Evolutionary conservation across 768 basidiomycete genomes (phyloP).

Genomic region (Lactarius deliciosus): DNA sequence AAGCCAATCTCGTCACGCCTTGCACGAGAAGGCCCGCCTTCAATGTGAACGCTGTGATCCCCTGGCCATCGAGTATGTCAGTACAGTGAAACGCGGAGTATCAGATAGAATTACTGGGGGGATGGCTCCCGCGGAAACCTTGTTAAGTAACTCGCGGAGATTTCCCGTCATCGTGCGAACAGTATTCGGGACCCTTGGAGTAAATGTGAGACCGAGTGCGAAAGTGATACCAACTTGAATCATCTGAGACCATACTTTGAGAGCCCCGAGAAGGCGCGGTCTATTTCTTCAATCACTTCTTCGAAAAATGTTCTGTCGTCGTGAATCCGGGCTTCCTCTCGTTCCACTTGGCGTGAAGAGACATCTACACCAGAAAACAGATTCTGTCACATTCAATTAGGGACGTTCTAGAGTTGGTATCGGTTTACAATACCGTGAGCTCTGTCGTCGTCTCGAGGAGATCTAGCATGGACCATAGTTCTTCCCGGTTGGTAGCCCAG

Average conservation of each 20-base stretch:
- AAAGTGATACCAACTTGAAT: not conserved
- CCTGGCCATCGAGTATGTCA: slow-evolving; percentile 14
- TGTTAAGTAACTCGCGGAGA: slow-evolving; percentile 12
- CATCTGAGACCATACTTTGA: slow-evolving; percentile 7
- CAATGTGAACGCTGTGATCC: not conserved
- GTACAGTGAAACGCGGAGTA: not conserved
- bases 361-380: slow-evolving; percentile 11
- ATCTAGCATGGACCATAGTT: slow-evolving; percentile 11
- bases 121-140: slow-evolving; percentile 8
- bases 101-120: not conserved
- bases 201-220: not conserved
- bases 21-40: slow-evolving; percentile 23
- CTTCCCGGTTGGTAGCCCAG: slow-evolving; percentile 23
- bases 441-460: slow-evolving; percentile 15
- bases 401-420: not conserved
- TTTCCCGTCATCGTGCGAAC: slow-evolving; percentile 8
- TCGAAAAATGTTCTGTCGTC: slow-evolving; percentile 16
- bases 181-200: slow-evolving; percentile 8
- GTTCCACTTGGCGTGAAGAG: slow-evolving; percentile 9
- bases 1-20: slow-evolving; percentile 13
- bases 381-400: slow-evolving; percentile 3
- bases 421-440: slow-evolving; percentile 6
- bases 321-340: slow-evolving; percentile 7
- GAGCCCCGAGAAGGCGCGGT: not conserved
- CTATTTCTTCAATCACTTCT: slow-evolving; percentile 18